These are phyloP conservation scores for Fusarium sublunatum DNA, from an alignment of 2,329 filamentous ascomycete genomes.

Conservation along the genomic window DNA sequence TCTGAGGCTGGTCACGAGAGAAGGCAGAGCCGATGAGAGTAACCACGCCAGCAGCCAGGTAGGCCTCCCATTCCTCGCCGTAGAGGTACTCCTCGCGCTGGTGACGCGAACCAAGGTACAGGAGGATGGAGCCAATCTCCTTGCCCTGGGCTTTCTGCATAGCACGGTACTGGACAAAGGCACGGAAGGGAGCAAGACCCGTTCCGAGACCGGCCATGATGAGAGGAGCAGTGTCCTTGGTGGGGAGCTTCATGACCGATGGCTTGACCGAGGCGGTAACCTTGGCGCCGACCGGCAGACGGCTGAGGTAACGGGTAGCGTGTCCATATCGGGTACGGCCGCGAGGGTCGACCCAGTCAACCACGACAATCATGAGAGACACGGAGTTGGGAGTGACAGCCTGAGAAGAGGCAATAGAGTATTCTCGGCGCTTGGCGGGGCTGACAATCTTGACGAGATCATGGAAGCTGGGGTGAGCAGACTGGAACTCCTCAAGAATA, in stretches of 20 bases:
- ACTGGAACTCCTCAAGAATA: conserved; percentile 87
- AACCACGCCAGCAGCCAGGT: conserved; percentile 93
- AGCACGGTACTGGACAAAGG: conserved; percentile 97
- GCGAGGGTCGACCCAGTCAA: conserved; percentile 90
- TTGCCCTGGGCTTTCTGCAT: conserved; percentile 98
- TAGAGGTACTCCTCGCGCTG: conserved; percentile 99
- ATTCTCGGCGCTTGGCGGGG: conserved; percentile 95
- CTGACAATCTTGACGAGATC: conserved; percentile 88
- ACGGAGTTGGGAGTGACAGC: conserved; percentile 92
- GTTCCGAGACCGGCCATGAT: conserved; percentile 99
- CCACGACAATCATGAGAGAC: conserved; percentile 94
- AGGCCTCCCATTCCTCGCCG: conserved; percentile 99
- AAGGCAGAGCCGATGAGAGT: conserved; percentile 94
- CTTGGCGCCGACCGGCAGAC: conserved; percentile 77
- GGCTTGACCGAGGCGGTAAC: conserved; percentile 97
- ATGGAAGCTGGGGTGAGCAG: conserved; percentile 87
- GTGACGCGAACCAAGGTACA: conserved; percentile 97
- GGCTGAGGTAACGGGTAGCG: conserved; percentile 88
- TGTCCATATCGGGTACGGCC: conserved; percentile 93
- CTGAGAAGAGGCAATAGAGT: conserved; percentile 98
- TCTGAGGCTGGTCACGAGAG: conserved; percentile 95
- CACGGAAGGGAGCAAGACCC: conserved; percentile 97
- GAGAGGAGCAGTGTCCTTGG: conserved; percentile 86
- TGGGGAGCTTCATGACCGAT: conserved; percentile 98
- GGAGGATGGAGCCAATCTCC: conserved; percentile 89